Evolutionary conservation across 345 rosid species (phyloP), one percentile per base, ranked within the genome.

Genomic region (Rhizophora apiculata): DNA sequence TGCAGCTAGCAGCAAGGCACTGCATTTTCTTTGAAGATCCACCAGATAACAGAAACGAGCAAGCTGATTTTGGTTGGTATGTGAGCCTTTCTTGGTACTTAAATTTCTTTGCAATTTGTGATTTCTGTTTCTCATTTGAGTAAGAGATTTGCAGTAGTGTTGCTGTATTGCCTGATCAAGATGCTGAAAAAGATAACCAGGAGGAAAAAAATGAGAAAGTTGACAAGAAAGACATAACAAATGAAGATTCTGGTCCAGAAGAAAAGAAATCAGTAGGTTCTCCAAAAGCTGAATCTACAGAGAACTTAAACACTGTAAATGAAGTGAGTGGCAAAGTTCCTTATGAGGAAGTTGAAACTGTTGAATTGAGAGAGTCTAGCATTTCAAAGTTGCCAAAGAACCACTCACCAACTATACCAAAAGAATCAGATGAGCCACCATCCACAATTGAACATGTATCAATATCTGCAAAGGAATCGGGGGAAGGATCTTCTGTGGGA

Each of bases 21-120:
- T 92, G 96, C 82, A 88, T 87, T 83, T 67, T 90, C 69, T 85
- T 95, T 84, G 94, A 90, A 80, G 96, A 92, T 79, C 91, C 98
- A 63, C 96, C 97, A 29, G 89, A 83, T 79, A 74, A 78, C 68
- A 75, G 68, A 79, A 85, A 87, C 74, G 91, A 84, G 63, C 76
- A 65, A 72, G 39, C 69, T 67, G 79, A 26, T 65, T 74, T 81
- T 60, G 87, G 79, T 67, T 79, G 97, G 98, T 94, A 79, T 59
- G 81, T 67, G 18, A 54, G 61, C 8, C 65, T 72, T 16, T 65
- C 9, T 22, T 30, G 22, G n/a, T 43, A 27, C 62, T 65, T 65
- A 22, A n/a, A 30, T 68, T 22, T 63, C 18, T 43, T 29, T 75
- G 32, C 26, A 72, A 26, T 60, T 74, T 74, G 61, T 57, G 43